These are phyloP conservation scores for Colletotrichum godetiae DNA, from an alignment of 2,329 filamentous ascomycete species.

Conservation along the genomic window DNA sequence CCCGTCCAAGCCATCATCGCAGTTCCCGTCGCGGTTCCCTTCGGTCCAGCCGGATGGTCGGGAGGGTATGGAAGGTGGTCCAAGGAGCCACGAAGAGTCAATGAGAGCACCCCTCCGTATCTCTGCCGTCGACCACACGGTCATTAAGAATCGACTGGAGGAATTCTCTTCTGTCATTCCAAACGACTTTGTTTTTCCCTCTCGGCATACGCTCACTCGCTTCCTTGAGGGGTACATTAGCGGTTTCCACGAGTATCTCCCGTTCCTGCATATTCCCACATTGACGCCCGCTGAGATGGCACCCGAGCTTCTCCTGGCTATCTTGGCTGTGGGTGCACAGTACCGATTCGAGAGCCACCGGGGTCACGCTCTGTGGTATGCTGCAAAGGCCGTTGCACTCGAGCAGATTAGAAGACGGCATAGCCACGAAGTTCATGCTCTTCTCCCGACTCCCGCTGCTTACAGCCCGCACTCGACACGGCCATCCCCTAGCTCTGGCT, in stretches of 20 bases:
- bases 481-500: constrained; percentile 67
- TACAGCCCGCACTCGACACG: constrained; percentile 71
- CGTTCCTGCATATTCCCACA: constrained; percentile 75
- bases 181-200: constrained; percentile 74
- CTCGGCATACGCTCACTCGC: constrained; percentile 74
- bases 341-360: constrained; percentile 72
- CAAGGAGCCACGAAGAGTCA: constrained; percentile 54
- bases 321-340: constrained; percentile 75
- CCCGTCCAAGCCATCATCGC: constrained; percentile 60
- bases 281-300: constrained; percentile 72
- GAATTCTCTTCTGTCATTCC: constrained; percentile 72
- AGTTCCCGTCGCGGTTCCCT: constrained; percentile 65
- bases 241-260: constrained; percentile 70
- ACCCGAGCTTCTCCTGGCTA: constrained; percentile 74
- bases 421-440: constrained; percentile 66
- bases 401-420: constrained; percentile 69
- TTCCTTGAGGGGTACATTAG: constrained; percentile 78
- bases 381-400: constrained; percentile 66
- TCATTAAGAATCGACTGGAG: constrained; percentile 68
- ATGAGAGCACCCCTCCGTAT: constrained; percentile 57
- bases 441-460: constrained; percentile 66
- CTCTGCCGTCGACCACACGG: constrained; percentile 64
- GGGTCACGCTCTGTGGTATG: constrained; percentile 71
- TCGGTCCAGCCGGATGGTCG: constrained; percentile 65
- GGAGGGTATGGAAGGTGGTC: constrained; percentile 51